These are phyloP conservation scores for Trichosporon sp. DNA, from an alignment of 1,284 basidiomycete genomes.

Conservation along the genomic window DNA sequence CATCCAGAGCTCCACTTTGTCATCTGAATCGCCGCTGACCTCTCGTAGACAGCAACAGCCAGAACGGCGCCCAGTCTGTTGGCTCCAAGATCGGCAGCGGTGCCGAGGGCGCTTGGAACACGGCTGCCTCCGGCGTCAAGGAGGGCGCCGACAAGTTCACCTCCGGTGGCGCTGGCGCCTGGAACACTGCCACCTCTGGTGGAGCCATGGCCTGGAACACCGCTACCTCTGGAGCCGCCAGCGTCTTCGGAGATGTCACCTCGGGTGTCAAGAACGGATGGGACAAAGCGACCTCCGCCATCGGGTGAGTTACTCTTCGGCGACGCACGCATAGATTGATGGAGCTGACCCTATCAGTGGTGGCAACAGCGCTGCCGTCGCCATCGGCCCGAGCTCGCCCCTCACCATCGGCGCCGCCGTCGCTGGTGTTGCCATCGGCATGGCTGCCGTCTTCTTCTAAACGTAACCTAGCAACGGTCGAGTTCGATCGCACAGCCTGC, in stretches of 20 bases:
- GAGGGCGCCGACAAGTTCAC: conserved; percentile 12
- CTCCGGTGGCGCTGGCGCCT: conserved; percentile 11
- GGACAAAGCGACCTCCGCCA: conserved; percentile 13
- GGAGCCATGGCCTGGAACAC: conserved; percentile 10
- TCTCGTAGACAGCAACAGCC: neutral
- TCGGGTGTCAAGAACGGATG: conserved; percentile 10
- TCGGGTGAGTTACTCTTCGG: neutral
- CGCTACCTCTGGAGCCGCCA: conserved; percentile 12
- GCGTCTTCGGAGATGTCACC: neutral
- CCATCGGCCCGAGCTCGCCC: conserved; percentile 8
- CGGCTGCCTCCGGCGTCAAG: conserved; percentile 7
- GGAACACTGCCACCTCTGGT: conserved; percentile 9
- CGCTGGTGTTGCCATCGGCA: conserved; percentile 12
- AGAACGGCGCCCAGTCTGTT: neutral
- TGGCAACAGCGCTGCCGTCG: neutral
- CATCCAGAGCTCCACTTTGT: neutral
- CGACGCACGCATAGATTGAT: neutral
- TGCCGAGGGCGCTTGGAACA: conserved; percentile 1
- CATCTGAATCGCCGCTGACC: neutral
- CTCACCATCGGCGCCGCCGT: conserved; percentile 7
- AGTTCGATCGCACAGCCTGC: neutral
- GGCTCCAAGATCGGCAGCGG: conserved; percentile 1
- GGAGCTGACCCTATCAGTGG: neutral
- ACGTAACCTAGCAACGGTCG: neutral
- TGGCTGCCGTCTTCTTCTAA: conserved; percentile 12